Percentiles rank a stretch among this genome's conserved stretches.
Evolutionary conservation across 2,329 filamentous ascomycete genomes (phyloP).

Genomic region (Colletotrichum filicis): DNA sequence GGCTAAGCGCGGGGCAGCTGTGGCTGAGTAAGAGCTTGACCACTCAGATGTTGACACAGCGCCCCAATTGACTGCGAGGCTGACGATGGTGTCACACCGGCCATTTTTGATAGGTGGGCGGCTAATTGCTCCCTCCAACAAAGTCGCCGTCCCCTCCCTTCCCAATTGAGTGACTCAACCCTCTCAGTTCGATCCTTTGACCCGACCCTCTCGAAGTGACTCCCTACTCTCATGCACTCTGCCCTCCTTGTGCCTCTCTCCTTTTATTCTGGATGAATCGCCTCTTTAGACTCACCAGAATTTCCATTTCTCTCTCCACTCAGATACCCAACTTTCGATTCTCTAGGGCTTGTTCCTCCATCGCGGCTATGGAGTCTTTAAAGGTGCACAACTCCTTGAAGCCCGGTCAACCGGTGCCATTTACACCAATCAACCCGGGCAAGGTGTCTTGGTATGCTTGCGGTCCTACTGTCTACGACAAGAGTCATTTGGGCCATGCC

Average conservation of each 20-base stretch:
- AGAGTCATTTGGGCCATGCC: constrained; percentile 84
- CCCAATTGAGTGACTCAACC: constrained; percentile 24
- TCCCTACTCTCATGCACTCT: not conserved
- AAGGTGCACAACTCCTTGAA: constrained; percentile 85
- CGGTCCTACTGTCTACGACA: constrained; percentile 87
- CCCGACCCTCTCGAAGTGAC: not conserved
- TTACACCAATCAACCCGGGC: constrained; percentile 76
- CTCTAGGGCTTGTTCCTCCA: constrained; percentile 48
- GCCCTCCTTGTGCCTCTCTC: not conserved
- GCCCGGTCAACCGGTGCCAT: constrained; percentile 77
- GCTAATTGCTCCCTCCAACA: constrained; percentile 17
- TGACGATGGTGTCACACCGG: constrained; percentile 28
- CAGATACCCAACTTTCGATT: constrained; percentile 39
- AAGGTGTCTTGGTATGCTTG: constrained; percentile 90
- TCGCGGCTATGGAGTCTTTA: constrained; percentile 64
- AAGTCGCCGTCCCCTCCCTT: not conserved
- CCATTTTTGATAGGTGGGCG: constrained; percentile 9
- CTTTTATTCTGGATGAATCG: constrained; percentile 45
- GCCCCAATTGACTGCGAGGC: constrained; percentile 22
- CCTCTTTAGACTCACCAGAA: constrained; percentile 40
- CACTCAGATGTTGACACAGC: constrained; percentile 14
- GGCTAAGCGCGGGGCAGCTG: constrained; percentile 29
- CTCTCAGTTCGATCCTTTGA: not conserved
- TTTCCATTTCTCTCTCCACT: constrained; percentile 43
- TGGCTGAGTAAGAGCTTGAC: not conserved